phyloP scores from a whole-genome alignment of 805 yeast genomes.

The Yarrowia sp. region DNA sequence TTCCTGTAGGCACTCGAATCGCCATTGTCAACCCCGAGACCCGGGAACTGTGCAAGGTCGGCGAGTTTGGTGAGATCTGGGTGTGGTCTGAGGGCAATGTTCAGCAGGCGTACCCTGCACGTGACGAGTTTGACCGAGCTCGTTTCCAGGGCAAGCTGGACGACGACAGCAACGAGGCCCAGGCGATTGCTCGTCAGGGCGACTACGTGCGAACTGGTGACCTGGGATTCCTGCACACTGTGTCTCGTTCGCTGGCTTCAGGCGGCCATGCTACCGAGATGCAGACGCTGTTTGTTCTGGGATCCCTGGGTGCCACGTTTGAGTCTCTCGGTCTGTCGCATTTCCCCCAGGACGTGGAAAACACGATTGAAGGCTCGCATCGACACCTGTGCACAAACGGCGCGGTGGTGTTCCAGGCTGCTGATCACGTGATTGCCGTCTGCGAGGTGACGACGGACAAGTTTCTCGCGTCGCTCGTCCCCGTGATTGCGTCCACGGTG shows the following conservation, averaged over 20 bases:
- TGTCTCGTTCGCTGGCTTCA: constrained; percentile 54
- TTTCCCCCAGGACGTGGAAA: constrained; percentile 84
- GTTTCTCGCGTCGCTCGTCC: constrained; percentile 75
- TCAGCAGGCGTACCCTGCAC: constrained; percentile 59
- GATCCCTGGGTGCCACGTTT: constrained; percentile 83
- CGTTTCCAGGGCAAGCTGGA: constrained; percentile 70
- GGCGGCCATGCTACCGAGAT: constrained; percentile 56
- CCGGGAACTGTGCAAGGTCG: constrained; percentile 72
- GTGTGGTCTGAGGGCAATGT: constrained; percentile 88
- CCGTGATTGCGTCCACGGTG: constrained; percentile 79
- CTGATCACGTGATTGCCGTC: constrained; percentile 77
- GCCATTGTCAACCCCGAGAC: constrained; percentile 97
- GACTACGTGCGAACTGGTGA: constrained; percentile 92
- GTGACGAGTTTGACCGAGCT: constrained; percentile 59
- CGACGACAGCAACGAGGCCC: constrained; percentile 47
- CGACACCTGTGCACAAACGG: constrained; percentile 53
- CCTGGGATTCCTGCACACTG: constrained; percentile 86
- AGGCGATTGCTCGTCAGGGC: constrained; percentile 49
- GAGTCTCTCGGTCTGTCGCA: constrained; percentile 91
- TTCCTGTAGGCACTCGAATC: constrained; percentile 90
- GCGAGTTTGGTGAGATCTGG: constrained; percentile 98
- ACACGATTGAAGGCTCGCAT: constrained; percentile 64
- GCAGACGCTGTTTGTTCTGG: constrained; percentile 85
- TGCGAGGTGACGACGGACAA: constrained; percentile 61
- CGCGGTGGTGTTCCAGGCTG: constrained; percentile 77